phyloP scores from a whole-genome alignment of 257 asterid species.

The Lycium barbarum region DNA sequence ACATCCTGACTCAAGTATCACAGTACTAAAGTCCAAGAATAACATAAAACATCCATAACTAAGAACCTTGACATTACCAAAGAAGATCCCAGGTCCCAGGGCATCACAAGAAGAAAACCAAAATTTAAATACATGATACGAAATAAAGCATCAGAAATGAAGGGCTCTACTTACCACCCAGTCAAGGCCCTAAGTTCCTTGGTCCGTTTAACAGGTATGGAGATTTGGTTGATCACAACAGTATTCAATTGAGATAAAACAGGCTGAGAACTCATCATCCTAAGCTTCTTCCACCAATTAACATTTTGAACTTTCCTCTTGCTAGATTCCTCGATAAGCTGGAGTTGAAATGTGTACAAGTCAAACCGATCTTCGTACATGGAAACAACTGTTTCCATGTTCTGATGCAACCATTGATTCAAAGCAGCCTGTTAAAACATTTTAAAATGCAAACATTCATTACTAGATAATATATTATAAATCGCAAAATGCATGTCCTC shows the following conservation, averaged over 20 bases:
- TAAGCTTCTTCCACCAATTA: conserved; percentile 80
- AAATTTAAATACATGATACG: not conserved
- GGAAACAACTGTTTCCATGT: conserved; percentile 88
- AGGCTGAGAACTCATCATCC: conserved; percentile 50
- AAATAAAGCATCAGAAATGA: conserved; percentile 2
- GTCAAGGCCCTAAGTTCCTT: conserved; percentile 84
- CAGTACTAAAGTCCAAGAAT: not conserved
- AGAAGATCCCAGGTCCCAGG: not conserved
- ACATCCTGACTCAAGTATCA: not conserved
- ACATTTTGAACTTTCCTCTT: conserved; percentile 47
- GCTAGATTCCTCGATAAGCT: conserved; percentile 49
- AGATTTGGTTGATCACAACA: conserved; percentile 59
- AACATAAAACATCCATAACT: not conserved
- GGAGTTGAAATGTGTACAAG: conserved; percentile 65
- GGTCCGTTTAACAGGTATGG: conserved; percentile 85
- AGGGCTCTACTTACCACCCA: conserved; percentile 73
- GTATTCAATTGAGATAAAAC: conserved; percentile 47
- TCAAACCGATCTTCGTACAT: conserved; percentile 96
- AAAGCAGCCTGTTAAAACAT: conserved; percentile 70
- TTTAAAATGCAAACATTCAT: not conserved
- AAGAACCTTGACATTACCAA: conserved; percentile 7
- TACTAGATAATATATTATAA: conserved; percentile 17
- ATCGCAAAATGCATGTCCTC: conserved; percentile 18
- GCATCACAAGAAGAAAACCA: conserved; percentile 2
- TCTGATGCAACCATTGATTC: conserved; percentile 91